Conservation (phyloP, 495 filamentous ascomycete species). For the Talaromyces adpressus region DNA sequence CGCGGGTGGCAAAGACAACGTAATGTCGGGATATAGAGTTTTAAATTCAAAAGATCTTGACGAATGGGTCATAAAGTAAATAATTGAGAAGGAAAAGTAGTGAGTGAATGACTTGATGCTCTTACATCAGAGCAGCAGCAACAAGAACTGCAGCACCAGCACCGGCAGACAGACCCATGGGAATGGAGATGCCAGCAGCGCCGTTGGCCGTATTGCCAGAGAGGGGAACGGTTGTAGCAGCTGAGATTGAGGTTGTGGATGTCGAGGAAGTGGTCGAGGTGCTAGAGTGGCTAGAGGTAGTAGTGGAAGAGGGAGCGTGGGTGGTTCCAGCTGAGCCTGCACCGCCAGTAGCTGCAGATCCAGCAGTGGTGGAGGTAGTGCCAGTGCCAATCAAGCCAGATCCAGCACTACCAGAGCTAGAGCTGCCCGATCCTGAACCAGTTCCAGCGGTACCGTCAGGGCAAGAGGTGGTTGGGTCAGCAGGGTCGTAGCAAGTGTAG, state of each 20-base stretch:
- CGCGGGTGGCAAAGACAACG: background rate
- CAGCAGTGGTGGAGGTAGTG: background rate
- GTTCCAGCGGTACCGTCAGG: background rate
- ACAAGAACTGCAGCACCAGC: background rate
- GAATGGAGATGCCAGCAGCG: conserved; percentile 19
- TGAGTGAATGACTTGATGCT: background rate
- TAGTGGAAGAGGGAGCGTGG: background rate
- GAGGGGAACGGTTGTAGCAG: background rate
- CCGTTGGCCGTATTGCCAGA: background rate
- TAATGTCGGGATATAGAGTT: background rate
- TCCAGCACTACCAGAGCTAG: background rate
- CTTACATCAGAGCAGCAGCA: background rate
- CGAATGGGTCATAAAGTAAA: background rate
- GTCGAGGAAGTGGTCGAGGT: background rate
- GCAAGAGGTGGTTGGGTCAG: background rate
- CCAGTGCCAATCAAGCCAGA: background rate
- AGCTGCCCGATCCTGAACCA: background rate
- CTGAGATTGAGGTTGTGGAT: background rate
- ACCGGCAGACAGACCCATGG: conserved; percentile 21
- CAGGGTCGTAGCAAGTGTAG: background rate
- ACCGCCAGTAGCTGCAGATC: background rate
- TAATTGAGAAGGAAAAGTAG: background rate
- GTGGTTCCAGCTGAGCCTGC: background rate
- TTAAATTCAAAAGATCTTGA: background rate
- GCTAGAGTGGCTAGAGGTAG: background rate